Base-by-base conservation (phyloP, 2,329 filamentous ascomycete species). In the Acrodontium crateriforme region DNA sequence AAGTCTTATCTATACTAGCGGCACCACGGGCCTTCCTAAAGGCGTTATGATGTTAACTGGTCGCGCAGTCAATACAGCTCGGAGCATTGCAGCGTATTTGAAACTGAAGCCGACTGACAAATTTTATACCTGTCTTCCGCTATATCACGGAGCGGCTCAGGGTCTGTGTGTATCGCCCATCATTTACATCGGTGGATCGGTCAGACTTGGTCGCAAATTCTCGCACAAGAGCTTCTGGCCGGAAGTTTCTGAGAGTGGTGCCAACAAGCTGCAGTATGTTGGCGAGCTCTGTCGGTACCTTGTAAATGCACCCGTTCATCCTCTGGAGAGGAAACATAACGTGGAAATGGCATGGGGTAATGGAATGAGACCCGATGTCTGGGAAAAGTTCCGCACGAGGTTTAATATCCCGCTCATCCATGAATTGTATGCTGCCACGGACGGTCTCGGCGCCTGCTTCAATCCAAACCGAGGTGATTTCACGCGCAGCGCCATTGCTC, bases 241-340 rank as follows among this genome's bases (percentile, higher is more conserved):
- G 5, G 81, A 89, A 33, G 77, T 78, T 9, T 69, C 78, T 13
- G 63, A 64, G 15, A 68, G 67, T 29, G 59, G 74, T 9, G 78
- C 81, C 11, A 87, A 78, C 2, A 63, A 74, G 5, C 74, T 89
- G 32, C 81, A 87, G 49, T 91, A 91, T 46, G 82, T 91, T 6
- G 82, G 82, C 28, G 82, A 91, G 54, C 84, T 80, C 0, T 75
- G 82, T 38, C 74, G 82, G 3, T 91, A 91, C 50, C 66, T 89
- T 2, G 63, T 89, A 11, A 67, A 78, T 0, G 71, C 74, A 0
- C 68, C 65, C 2, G 54, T 74, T 3, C 61, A 71, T 3, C 64
- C 75, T 31, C 58, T 84, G 13, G 83, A 91, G 53, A 69, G 66
- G 44, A 67, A 73, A 41, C 77, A 91, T 55, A 64, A 60, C 0